These are phyloP conservation scores for Lasiosphaeria ovina DNA, from an alignment of 495 filamentous ascomycete species.

Conservation along the genomic window DNA sequence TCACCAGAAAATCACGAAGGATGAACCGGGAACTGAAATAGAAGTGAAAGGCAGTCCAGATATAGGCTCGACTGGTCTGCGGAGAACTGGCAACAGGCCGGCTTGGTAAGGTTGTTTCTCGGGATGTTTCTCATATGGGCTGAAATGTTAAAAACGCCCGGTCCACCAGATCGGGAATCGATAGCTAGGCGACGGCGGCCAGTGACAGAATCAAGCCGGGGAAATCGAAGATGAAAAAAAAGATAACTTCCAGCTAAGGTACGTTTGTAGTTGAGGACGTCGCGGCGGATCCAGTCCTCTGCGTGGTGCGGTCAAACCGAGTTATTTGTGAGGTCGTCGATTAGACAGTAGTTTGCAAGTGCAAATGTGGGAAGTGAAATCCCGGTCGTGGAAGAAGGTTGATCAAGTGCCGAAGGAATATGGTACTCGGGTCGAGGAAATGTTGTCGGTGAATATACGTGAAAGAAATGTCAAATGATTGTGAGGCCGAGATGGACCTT, in stretches of 20 bases:
- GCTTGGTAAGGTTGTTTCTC: too few relatives aligned
- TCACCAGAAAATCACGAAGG: background rate
- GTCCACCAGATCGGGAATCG: background rate
- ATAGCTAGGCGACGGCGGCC: background rate
- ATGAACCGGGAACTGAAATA: background rate
- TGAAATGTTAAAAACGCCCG: constrained; percentile 2
- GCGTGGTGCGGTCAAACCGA: background rate
- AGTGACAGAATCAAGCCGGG: background rate
- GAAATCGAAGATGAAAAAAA: background rate
- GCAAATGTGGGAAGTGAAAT: background rate
- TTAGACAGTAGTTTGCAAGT: background rate
- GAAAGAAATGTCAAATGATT: constrained; percentile 25
- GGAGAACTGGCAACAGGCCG: background rate
- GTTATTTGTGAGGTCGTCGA: background rate
- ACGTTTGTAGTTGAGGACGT: background rate
- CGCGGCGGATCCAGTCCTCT: constrained; percentile 9
- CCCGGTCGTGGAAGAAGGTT: background rate
- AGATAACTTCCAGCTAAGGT: background rate
- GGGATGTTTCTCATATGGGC: background rate
- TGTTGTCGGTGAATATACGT: background rate
- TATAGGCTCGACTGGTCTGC: background rate
- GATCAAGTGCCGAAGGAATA: background rate
- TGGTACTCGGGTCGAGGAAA: background rate
- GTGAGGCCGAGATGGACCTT: constrained; percentile 23
- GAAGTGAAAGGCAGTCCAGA: background rate